phyloP scores from a whole-genome alignment of 305 asterid genomes.

The Ajuga reptans region DNA sequence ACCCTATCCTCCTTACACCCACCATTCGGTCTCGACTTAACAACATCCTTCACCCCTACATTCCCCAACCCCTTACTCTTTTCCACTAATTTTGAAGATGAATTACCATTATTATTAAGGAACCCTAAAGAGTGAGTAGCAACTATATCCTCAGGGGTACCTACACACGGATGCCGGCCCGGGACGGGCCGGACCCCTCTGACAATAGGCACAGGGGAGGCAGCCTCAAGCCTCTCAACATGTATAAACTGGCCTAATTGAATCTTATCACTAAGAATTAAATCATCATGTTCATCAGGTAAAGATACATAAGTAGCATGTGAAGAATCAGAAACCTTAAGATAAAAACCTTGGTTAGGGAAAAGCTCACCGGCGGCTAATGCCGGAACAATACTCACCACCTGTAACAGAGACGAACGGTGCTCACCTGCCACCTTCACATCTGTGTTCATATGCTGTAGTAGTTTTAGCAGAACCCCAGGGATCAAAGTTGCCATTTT shows the following conservation, averaged over 20 bases:
- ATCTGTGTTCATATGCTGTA: constrained; percentile 97
- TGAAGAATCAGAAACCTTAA: constrained; percentile 97
- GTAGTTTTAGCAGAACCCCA: constrained; percentile 81
- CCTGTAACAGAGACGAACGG: constrained; percentile 80
- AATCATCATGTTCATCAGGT: constrained; percentile 88
- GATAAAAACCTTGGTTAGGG: constrained; percentile 85
- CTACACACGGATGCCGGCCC: constrained; percentile 94
- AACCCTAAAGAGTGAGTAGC: constrained; percentile 85
- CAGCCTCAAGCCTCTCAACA: constrained; percentile 83
- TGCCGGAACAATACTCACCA: constrained; percentile 93
- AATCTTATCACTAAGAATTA: constrained; percentile 87
- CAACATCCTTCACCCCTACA: constrained; percentile 36
- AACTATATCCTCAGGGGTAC: constrained; percentile 86
- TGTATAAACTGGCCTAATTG: constrained; percentile 92
- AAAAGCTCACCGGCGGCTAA: constrained; percentile 91
- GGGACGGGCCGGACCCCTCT: constrained; percentile 78
- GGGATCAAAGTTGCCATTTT: constrained; percentile 88
- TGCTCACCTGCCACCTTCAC: constrained; percentile 93
- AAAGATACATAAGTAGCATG: constrained; percentile 93
- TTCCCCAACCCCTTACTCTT: constrained; percentile 33
- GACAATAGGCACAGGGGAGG: constrained; percentile 89
- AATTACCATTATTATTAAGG: constrained; percentile 49
- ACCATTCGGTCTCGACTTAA: constrained; percentile 38
- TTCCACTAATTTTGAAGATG: constrained; percentile 36
- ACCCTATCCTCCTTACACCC: constrained; percentile 39